A percentile compares a stretch with the other conserved stretches of the same genome.
Conservation (phyloP, 805 yeast species). For the Metschnikowia lochheadii region DNA sequence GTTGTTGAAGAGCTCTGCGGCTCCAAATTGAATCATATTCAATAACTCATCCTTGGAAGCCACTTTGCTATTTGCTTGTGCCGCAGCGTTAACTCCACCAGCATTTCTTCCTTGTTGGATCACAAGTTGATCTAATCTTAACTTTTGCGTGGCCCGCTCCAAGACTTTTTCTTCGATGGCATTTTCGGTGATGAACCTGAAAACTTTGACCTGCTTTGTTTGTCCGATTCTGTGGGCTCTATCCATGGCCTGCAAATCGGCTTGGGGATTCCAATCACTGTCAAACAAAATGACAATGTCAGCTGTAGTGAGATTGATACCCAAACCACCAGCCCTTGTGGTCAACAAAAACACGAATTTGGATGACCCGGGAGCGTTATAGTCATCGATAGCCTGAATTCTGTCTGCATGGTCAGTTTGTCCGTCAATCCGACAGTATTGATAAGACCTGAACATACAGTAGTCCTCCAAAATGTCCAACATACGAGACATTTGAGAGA, state of each 20-base stretch:
- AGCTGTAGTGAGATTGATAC: constrained; percentile 78
- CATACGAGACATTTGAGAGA: constrained; percentile 81
- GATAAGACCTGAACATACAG: constrained; percentile 62
- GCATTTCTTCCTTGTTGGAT: constrained; percentile 67
- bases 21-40: constrained; percentile 82
- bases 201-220: constrained; percentile 77
- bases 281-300: constrained; percentile 73
- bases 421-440: constrained; percentile 80
- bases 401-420: constrained; percentile 78
- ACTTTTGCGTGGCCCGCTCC: constrained; percentile 77
- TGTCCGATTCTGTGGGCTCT: constrained; percentile 88
- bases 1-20: constrained; percentile 54
- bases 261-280: constrained; percentile 89
- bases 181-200: constrained; percentile 72
- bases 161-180: constrained; percentile 80
- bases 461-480: constrained; percentile 79
- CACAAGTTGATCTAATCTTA: constrained; percentile 75
- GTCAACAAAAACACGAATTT: constrained; percentile 75
- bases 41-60: constrained; percentile 67
- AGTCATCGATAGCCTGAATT: constrained; percentile 71
- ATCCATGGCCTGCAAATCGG: constrained; percentile 86
- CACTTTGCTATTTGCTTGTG: constrained; percentile 34
- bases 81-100: constrained; percentile 25
- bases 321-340: constrained; percentile 88
- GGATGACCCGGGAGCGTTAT: constrained; percentile 66